A percentile compares a stretch with the other conserved stretches of the same genome.
These are phyloP conservation scores for Steccherinum ochraceum DNA, from an alignment of 768 basidiomycete species.

Conservation along the genomic window DNA sequence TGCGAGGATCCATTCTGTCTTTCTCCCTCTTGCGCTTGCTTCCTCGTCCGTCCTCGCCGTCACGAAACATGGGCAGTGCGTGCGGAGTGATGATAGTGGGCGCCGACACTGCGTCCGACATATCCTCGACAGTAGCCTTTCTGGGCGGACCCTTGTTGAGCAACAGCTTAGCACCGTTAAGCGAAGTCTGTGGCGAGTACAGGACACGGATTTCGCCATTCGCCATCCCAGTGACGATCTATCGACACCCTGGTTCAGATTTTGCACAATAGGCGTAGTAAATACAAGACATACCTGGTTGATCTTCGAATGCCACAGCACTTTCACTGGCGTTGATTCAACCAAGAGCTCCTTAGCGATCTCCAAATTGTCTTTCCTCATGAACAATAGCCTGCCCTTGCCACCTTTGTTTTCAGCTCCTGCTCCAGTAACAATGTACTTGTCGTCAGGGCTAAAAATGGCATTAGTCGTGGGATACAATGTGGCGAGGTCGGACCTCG, in stretches of 20 bases:
- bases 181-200: conserved; percentile 86
- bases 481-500: conserved; percentile 58
- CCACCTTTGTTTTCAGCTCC: conserved; percentile 63
- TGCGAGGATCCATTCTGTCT: conserved; percentile 82
- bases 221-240: conserved; percentile 87
- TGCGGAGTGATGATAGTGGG: conserved; percentile 92
- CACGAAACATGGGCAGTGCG: conserved; percentile 87
- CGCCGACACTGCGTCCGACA: conserved; percentile 78
- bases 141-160: conserved; percentile 82
- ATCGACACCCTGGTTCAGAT: conserved; percentile 3
- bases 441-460: conserved; percentile 92
- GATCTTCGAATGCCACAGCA: conserved; percentile 94
- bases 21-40: conserved; percentile 88
- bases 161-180: conserved; percentile 88
- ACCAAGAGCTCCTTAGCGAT: conserved; percentile 62
- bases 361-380: conserved; percentile 65
- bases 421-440: conserved; percentile 78
- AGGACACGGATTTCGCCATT: conserved; percentile 85
- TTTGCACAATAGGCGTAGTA: conserved; percentile 2
- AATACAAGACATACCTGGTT: conserved; percentile 67
- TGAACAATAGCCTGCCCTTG: conserved; percentile 65
- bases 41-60: conserved; percentile 62
- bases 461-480: conserved; percentile 92
- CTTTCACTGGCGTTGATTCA: conserved; percentile 79
- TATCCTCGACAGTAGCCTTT: conserved; percentile 79